phyloP scores from a whole-genome alignment of 1,284 basidiomycete species.

The Ustilago bromivora region DNA sequence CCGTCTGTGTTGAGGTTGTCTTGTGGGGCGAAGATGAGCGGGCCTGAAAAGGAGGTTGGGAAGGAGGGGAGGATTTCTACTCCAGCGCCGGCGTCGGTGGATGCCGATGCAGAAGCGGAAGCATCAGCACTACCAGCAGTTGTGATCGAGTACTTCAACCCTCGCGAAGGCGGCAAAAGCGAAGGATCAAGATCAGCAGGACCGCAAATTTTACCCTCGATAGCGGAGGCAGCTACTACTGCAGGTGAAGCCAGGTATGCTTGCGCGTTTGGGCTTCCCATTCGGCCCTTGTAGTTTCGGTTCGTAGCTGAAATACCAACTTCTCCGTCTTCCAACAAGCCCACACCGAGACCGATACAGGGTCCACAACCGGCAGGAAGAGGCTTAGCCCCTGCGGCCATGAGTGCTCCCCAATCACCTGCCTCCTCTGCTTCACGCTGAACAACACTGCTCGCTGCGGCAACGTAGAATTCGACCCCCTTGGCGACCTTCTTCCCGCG shows the following conservation, averaged over 20 bases:
- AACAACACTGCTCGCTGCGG: slow-evolving; percentile 90
- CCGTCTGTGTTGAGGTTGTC: slow-evolving; percentile 99
- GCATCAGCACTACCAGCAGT: slow-evolving; percentile 62
- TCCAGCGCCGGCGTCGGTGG: slow-evolving; percentile 44
- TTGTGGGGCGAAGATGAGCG: slow-evolving; percentile 90
- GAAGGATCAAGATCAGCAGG: slow-evolving; percentile 77
- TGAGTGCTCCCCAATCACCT: slow-evolving; percentile 89
- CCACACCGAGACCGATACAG: slow-evolving; percentile 94
- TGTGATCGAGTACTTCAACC: slow-evolving; percentile 71
- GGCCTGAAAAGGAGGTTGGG: slow-evolving; percentile 84
- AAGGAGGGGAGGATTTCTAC: slow-evolving; percentile 71
- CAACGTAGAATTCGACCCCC: slow-evolving; percentile 96
- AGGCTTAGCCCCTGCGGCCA: slow-evolving; percentile 88
- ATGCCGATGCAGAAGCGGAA: slow-evolving; percentile 28
- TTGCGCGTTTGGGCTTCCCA: slow-evolving; percentile 94
- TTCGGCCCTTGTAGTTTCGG: slow-evolving; percentile 97
- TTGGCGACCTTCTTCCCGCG: slow-evolving; percentile 83
- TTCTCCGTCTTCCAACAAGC: slow-evolving; percentile 91
- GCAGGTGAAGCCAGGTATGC: slow-evolving; percentile 96
- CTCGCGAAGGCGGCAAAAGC: slow-evolving; percentile 73
- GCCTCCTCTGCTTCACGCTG: slow-evolving; percentile 86
- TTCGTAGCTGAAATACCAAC: slow-evolving; percentile 98
- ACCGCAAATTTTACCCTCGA: slow-evolving; percentile 89
- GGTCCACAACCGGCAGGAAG: slow-evolving; percentile 97
- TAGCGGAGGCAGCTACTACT: slow-evolving; percentile 93